Percentiles rank a stretch among this genome's conserved stretches.
phyloP scores from a whole-genome alignment of 2,329 filamentous ascomycete genomes.

The Furcasterigmium furcatum region DNA sequence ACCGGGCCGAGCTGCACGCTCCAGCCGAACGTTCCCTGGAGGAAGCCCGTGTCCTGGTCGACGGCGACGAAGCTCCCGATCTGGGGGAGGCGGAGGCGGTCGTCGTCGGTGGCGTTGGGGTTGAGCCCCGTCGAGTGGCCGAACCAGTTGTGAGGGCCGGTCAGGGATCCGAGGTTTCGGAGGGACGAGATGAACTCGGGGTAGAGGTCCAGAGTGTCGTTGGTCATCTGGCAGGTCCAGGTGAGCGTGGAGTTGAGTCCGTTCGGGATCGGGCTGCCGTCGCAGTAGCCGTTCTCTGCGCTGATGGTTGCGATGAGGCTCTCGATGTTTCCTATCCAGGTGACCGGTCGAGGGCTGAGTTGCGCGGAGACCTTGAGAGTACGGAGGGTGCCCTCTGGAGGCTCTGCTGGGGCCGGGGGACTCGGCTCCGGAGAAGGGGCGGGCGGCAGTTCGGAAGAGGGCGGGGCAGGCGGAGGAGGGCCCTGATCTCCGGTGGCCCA shows the following conservation, averaged over 20 bases:
- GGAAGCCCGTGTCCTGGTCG: slow-evolving; percentile 4
- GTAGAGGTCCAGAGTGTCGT: slow-evolving; percentile 7
- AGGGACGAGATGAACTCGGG: slow-evolving; percentile 9
- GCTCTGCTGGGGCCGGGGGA: background rate
- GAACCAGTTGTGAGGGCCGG: slow-evolving; percentile 6
- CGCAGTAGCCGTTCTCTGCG: slow-evolving; percentile 8
- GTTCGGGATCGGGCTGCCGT: slow-evolving; percentile 8
- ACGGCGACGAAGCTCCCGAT: slow-evolving; percentile 8
- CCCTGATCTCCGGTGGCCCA: slow-evolving; percentile 1
- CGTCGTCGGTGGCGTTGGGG: slow-evolving; percentile 10
- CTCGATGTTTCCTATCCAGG: slow-evolving; percentile 9
- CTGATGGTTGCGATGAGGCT: slow-evolving; percentile 10
- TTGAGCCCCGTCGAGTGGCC: slow-evolving; percentile 2
- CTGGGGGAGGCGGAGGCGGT: slow-evolving; percentile 7
- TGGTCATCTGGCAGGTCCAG: slow-evolving; percentile 6
- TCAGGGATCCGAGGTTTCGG: slow-evolving; percentile 11
- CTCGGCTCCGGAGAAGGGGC: background rate
- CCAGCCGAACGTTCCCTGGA: slow-evolving; percentile 11
- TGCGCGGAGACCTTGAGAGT: slow-evolving; percentile 4
- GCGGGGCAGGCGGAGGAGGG: background rate
- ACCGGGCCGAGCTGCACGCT: slow-evolving; percentile 2
- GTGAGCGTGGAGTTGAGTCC: slow-evolving; percentile 10
- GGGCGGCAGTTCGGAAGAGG: background rate
- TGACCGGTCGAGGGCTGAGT: slow-evolving; percentile 6
- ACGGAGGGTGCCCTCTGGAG: background rate